Evolutionary conservation across 2,329 filamentous ascomycete species (phyloP), one percentile per base, ranked within the genome.

Genomic region (Myrmaecium sp.): DNA sequence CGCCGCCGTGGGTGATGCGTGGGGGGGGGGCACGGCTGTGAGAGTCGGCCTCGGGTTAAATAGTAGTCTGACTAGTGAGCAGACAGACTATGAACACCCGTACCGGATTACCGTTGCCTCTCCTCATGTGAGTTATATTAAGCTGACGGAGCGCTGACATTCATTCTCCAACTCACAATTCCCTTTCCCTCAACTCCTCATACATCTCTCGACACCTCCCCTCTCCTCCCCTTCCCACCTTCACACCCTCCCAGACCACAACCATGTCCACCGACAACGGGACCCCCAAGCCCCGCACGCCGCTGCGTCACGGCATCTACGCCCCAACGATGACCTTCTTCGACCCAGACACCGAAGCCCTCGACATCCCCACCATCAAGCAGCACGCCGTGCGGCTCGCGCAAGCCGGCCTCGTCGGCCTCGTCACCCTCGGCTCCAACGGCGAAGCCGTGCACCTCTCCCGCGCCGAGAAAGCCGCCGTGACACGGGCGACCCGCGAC

Each of bases 291-390:
- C 33, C 54, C 33, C 53, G 51, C 32, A 64, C 59, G n/a, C 63
- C 74, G 36, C 67, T 91, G 29, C 75, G 77, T 23, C 74, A 75
- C 43, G 80, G 81, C 48, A 83, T 89, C 49, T 91, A 89, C 53
- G 78, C 78, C 33, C 82, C 82, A 14, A 86, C 78, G 33, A 81
- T 89, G 73, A 91, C 81, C 43, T 91, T 92, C 52, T 92, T 92
- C 60, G 62, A 86, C 54, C 64, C 75, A 5, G 66, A 74, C 36
- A 89, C 79, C 23, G 82, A 92, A 55, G 79, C 89, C 25, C 65
- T 92, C 41, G 82, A 92, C 46, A 70, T 84, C 36, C 63, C 76
- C 18, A 67, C 68, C 32, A 79, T 89, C 57, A 78, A 80, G 54
- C 75, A 68, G 46, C 82, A 92, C 47, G 77, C 79, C 14, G 69